Conservation (phyloP, 129 eudicot genomes). For the Lactuca saligna region DNA sequence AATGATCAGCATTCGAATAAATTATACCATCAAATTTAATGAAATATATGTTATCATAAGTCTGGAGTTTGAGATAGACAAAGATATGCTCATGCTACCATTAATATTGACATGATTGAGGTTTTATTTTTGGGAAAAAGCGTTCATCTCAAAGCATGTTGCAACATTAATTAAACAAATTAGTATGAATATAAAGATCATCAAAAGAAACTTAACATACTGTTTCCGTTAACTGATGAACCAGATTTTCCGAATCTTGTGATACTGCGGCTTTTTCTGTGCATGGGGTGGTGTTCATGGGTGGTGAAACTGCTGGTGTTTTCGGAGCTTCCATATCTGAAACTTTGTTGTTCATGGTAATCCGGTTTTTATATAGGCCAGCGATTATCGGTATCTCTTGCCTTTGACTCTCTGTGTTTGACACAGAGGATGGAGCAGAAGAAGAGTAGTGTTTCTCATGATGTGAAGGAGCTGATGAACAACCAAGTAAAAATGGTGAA, state of each 20-base stretch:
- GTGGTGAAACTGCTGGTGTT: not conserved
- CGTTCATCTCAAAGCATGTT: conserved; percentile 13
- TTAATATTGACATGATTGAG: too few species aligned
- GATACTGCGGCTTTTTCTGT: conserved; percentile 3
- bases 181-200: not conserved
- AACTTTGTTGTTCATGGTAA: not conserved
- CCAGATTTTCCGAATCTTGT: conserved; percentile 1
- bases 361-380: not conserved
- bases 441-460: not conserved
- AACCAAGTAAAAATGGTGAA: conserved; percentile 15
- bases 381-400: not conserved
- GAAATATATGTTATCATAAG: not conserved
- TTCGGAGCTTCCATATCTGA: not conserved
- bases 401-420: conserved; percentile 8
- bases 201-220: conserved; percentile 17
- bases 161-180: not conserved
- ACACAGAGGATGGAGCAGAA: not conserved
- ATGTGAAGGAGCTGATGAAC: conserved; percentile 8
- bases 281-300: not conserved
- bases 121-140: not conserved
- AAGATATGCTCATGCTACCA: not conserved
- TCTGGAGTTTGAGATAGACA: conserved; percentile 1
- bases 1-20: not conserved
- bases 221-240: conserved; percentile 22
- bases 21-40: not conserved